Percentiles rank a stretch among this genome's conserved stretches.
Evolutionary conservation across 441 rosid genomes (phyloP).

Genomic region (Erodium moschatum): DNA sequence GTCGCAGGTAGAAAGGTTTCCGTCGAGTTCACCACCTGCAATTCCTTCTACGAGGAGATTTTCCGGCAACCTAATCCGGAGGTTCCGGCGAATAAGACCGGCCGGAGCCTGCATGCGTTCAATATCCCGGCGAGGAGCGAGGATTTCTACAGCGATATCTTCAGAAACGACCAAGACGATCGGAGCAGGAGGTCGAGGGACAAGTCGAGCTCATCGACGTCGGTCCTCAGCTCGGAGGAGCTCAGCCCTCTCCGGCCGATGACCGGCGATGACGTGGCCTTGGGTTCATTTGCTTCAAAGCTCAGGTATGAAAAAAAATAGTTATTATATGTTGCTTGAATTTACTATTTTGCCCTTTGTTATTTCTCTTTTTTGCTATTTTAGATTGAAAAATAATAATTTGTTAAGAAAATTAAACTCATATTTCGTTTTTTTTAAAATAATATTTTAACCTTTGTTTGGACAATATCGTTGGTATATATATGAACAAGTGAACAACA

Average conservation of each 20-base stretch:
- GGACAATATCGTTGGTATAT: too few species aligned
- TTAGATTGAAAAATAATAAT: too few species aligned
- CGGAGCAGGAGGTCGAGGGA: constrained; percentile 24
- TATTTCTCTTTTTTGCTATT: too few species aligned
- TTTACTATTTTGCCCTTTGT: not conserved
- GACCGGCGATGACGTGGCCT: constrained; percentile 49
- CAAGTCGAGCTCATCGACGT: constrained; percentile 48
- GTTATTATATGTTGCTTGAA: not conserved
- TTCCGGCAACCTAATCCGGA: constrained; percentile 37
- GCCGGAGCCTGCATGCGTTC: constrained; percentile 56
- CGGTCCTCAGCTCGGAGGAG: constrained; percentile 67
- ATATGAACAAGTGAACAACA: too few species aligned
- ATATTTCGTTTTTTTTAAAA: too few species aligned
- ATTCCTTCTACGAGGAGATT: constrained; percentile 10
- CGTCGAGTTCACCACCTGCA: not conserved
- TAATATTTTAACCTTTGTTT: too few species aligned
- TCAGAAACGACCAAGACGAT: constrained; percentile 33
- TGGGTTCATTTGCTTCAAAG: constrained; percentile 40
- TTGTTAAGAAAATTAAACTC: too few species aligned
- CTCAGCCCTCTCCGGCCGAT: constrained; percentile 59
- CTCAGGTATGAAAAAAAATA: constrained; percentile 36
- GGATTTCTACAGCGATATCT: constrained; percentile 56
- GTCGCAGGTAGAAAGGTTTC: not conserved
- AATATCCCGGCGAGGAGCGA: constrained; percentile 54
- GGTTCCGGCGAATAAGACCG: constrained; percentile 28